A percentile compares a stretch with the other conserved stretches of the same genome.
Conservation (phyloP, 2,329 filamentous ascomycete species). For the Lasiodiplodia sp. region DNA sequence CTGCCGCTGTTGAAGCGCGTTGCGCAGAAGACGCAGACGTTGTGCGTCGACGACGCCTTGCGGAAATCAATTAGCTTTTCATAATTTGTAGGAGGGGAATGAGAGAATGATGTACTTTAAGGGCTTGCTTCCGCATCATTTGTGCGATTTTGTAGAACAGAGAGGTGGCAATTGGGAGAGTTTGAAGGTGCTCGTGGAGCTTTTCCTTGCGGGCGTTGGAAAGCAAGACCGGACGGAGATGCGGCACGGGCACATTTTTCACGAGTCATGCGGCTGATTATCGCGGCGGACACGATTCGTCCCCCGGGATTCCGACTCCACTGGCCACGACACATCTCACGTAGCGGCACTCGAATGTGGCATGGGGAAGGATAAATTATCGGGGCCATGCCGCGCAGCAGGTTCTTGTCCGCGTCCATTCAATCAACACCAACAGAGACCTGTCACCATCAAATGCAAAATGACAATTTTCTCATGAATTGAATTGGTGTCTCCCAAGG, state of each 20-base stretch:
- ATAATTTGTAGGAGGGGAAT: neutral
- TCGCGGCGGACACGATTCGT: neutral
- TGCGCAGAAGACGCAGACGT: constrained; percentile 50
- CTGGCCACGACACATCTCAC: neutral
- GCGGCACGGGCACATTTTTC: neutral
- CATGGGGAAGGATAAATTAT: neutral
- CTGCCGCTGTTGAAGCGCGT: constrained; percentile 39
- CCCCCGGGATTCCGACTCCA: neutral
- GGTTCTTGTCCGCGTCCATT: neutral
- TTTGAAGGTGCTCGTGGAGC: neutral
- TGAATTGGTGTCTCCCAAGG: neutral
- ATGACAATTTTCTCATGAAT: neutral
- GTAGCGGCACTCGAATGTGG: neutral
- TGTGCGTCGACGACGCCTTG: constrained; percentile 45
- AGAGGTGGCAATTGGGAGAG: neutral
- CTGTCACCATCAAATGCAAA: neutral
- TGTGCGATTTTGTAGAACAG: neutral
- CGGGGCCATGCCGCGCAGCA: too few relatives aligned
- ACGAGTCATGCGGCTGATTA: constrained; percentile 16
- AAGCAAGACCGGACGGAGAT: neutral
- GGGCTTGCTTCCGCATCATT: constrained; percentile 25
- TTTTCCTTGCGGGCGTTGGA: constrained; percentile 1
- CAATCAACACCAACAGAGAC: neutral
- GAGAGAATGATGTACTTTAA: neutral
- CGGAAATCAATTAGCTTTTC: neutral